Base-by-base conservation (phyloP, 2,329 filamentous ascomycete species). In the Neophaeococcomyces mojaviensis region DNA sequence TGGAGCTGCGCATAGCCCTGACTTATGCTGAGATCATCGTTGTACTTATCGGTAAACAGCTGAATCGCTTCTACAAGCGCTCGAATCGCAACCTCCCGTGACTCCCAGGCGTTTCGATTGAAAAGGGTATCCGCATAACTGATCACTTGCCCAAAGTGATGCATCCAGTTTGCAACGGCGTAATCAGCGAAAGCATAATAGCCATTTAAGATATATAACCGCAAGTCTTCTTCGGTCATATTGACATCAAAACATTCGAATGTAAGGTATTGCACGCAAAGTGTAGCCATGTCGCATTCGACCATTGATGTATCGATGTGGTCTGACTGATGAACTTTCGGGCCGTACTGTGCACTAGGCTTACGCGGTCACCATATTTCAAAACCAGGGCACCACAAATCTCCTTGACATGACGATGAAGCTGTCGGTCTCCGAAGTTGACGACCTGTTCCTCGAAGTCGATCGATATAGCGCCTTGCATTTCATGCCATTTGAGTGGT, bases 121-220 rank as follows among this genome's bases (percentile, higher is more conserved):
- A n/a, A 6, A 10, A 38, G 33, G 8, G 22, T 24, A 18, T 7
- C 63, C 44, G 18, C n/a, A 16, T 10, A 16, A 13, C 18, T 20
- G n/a, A 46, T n/a, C 10, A 63, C 37, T 0, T 40, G 51, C 3
- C 55, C 40, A 8, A 68, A 37, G 45, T 69, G 67, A 12, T 49
- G 37, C 16, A 54, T 50, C 67, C 65, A 69, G 22, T 62, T 53
- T 1, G 65, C 55, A 4, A 58, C 46, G 0, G 65, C 64, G 26
- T 70, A 70, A 39, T 69, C 66, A 13, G 65, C 62, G 35, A 70
- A 64, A 1, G 60, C 56, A 44, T 64, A 68, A 38, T 55, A 58
- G 0, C 66, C 67, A 0, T 50, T 13, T 2, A 43, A 39, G 6
- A 56, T 55, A 15, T 48, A 55, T 0, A 44, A 0, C 4, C 47